phyloP scores from a whole-genome alignment of 73 alveolate genomes.

The Symbiodinium natans region DNA sequence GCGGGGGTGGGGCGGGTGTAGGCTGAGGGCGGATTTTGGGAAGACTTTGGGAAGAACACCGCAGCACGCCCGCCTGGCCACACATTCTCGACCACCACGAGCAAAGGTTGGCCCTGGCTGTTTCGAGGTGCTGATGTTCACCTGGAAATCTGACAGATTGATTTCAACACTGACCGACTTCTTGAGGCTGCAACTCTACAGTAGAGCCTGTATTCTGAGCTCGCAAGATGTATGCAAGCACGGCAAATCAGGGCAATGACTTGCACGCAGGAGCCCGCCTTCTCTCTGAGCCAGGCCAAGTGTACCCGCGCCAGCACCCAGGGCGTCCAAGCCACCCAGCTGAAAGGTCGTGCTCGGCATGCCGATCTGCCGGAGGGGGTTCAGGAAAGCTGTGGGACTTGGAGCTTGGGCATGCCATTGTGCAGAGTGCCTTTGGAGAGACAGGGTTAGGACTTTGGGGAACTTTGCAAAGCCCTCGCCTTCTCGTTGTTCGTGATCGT shows the following conservation, averaged over 20 bases:
- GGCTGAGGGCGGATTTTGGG: too few relatives aligned
- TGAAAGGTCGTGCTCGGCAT: not conserved
- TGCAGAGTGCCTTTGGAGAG: too few relatives aligned
- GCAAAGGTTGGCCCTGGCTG: not conserved
- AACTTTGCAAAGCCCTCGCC: too few relatives aligned
- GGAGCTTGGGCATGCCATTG: too few relatives aligned
- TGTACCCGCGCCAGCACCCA: not conserved
- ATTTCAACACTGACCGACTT: too few relatives aligned
- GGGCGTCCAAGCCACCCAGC: not conserved
- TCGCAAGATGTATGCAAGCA: too few relatives aligned
- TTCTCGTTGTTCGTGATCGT: not conserved
- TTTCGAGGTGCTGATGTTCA: not conserved
- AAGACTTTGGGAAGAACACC: not conserved
- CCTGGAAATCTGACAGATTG: not conserved
- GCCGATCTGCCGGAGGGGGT: not conserved
- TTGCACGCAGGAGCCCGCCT: too few relatives aligned
- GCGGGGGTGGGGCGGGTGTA: too few relatives aligned
- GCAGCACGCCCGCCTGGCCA: not conserved
- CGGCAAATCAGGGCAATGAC: too few relatives aligned
- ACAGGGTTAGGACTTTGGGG: not conserved
- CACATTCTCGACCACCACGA: not conserved
- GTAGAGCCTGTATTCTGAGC: too few relatives aligned
- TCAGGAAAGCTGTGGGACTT: too few relatives aligned
- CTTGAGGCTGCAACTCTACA: too few relatives aligned
- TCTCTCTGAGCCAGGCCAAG: not conserved